Conservation (phyloP, 2,329 filamentous ascomycete species). For the Pezicula neosporulosa region DNA sequence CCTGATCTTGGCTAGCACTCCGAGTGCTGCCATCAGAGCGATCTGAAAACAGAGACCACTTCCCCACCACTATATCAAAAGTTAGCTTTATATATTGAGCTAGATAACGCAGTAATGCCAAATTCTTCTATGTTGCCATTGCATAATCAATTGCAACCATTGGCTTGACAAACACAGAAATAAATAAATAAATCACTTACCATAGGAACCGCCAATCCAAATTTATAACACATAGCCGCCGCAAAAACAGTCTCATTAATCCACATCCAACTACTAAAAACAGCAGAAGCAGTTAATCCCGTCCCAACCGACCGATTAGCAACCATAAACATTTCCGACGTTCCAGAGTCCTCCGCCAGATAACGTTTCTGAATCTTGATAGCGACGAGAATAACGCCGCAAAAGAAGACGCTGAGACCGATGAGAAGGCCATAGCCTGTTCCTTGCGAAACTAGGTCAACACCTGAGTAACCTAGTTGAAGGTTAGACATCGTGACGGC, state of each 20-base stretch:
- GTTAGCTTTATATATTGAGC: no score
- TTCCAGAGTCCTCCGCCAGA: conserved; percentile 37
- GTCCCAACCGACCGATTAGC: conserved; percentile 16
- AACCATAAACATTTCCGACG: conserved; percentile 36
- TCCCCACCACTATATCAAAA: conserved; percentile 25
- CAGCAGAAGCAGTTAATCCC: conserved; percentile 12
- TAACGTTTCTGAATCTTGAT: conserved; percentile 41
- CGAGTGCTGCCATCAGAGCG: conserved; percentile 44
- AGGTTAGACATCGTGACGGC: no score
- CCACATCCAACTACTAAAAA: conserved; percentile 29
- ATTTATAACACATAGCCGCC: conserved; percentile 30
- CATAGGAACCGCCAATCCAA: conserved; percentile 33
- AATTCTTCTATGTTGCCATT: no score
- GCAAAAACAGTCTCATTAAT: conserved; percentile 39
- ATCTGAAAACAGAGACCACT: conserved; percentile 38
- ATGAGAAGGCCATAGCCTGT: conserved; percentile 44
- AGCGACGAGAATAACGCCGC: conserved; percentile 40
- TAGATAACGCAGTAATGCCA: no score
- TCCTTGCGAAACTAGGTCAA: conserved; percentile 16
- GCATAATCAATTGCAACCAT: no score
- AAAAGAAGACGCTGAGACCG: conserved; percentile 44
- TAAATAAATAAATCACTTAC: no score
- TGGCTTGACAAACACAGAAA: no score
- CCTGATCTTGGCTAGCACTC: conserved; percentile 44
- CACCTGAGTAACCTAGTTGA: no score